Percentiles rank a stretch among this genome's conserved stretches.
Conservation (phyloP, 2,329 filamentous ascomycete species). For the Monosporascus sp. region DNA sequence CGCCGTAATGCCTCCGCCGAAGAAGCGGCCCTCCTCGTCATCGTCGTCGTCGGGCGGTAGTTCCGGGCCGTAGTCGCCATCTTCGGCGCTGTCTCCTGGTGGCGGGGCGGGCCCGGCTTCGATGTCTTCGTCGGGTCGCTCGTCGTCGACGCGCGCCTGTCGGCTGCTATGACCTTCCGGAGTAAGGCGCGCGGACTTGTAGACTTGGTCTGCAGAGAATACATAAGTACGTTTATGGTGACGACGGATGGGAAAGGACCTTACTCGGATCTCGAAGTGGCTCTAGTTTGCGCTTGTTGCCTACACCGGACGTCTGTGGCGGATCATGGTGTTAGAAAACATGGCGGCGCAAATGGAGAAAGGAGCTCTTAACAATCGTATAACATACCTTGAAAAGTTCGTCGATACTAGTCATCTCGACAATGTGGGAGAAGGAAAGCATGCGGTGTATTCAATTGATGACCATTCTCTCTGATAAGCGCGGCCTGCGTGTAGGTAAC, state of each 20-base stretch:
- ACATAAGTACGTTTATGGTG: background rate
- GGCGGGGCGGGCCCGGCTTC: constrained; percentile 47
- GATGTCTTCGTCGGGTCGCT: constrained; percentile 33
- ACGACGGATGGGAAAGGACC: constrained; percentile 17
- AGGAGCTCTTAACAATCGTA: background rate
- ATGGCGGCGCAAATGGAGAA: background rate
- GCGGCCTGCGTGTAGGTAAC: too few relatives aligned
- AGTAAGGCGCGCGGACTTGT: constrained; percentile 55
- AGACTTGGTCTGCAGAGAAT: constrained; percentile 48
- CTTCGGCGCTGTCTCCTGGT: constrained; percentile 46
- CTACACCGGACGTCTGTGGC: constrained; percentile 30
- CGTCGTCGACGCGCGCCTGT: constrained; percentile 40
- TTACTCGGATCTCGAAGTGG: constrained; percentile 57
- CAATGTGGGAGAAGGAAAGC: background rate
- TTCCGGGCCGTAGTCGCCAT: constrained; percentile 24
- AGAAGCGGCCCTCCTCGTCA: constrained; percentile 93
- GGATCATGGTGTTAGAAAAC: constrained; percentile 5
- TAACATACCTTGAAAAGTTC: constrained; percentile 50
- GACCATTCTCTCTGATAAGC: too few relatives aligned
- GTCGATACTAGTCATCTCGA: constrained; percentile 50
- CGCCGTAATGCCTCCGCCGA: constrained; percentile 81
- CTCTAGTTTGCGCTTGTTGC: constrained; percentile 60
- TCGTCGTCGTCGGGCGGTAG: constrained; percentile 39
- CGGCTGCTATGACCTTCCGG: constrained; percentile 38
- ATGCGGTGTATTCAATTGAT: too few relatives aligned